Conservation (phyloP, 1,284 basidiomycete species). For the Peniophora sp. region DNA sequence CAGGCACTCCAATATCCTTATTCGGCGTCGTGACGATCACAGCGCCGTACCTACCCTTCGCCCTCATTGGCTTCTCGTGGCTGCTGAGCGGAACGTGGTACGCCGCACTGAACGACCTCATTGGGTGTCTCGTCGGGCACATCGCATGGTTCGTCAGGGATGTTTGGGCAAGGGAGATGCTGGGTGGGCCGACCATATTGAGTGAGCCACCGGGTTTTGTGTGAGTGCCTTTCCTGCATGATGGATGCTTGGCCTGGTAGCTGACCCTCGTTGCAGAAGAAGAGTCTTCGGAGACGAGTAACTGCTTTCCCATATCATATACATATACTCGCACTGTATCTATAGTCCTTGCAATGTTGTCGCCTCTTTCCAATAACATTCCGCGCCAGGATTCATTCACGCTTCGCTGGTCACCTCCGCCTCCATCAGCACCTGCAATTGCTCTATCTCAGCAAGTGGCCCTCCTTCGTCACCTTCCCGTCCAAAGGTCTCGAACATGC, state of each 20-base stretch:
- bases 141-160: slow-evolving; percentile 90
- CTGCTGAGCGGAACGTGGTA: slow-evolving; percentile 81
- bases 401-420: neutral
- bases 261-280: slow-evolving; percentile 33
- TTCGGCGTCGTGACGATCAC: slow-evolving; percentile 93
- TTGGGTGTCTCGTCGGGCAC: slow-evolving; percentile 88
- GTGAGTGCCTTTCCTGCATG: slow-evolving; percentile 44
- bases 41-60: slow-evolving; percentile 90
- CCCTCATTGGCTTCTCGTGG: slow-evolving; percentile 87
- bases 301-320: neutral
- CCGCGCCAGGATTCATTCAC: neutral
- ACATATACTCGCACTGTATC: neutral
- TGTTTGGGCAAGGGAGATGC: slow-evolving; percentile 91
- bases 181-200: slow-evolving; percentile 66
- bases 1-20: slow-evolving; percentile 88
- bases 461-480: slow-evolving; percentile 54
- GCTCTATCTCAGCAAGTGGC: slow-evolving; percentile 44
- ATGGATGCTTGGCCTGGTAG: slow-evolving; percentile 2
- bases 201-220: slow-evolving; percentile 72
- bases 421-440: slow-evolving; percentile 26
- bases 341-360: neutral
- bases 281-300: slow-evolving; percentile 53
- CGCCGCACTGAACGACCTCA: slow-evolving; percentile 78
- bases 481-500: slow-evolving; percentile 40
- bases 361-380: neutral